Percentiles rank a stretch among this genome's conserved stretches.
These are phyloP conservation scores for Paramecium caudatum DNA, from an alignment of 73 alveolate genomes.

Conservation along the genomic window DNA sequence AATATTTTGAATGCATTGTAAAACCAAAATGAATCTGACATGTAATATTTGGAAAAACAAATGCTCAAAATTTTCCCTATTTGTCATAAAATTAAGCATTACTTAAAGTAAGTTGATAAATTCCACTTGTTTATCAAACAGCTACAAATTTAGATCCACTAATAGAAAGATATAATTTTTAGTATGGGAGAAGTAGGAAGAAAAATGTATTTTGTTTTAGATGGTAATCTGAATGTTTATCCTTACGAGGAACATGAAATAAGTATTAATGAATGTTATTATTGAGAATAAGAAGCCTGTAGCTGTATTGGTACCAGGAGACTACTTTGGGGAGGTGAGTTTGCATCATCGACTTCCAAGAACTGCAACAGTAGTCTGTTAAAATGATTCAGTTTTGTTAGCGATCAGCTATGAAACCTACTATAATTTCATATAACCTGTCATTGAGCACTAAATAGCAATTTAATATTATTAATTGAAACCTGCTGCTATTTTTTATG, in stretches of 20 bases:
- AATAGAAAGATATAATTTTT: conserved; percentile 18
- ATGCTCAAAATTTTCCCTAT: conserved; percentile 16
- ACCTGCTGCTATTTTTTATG: conserved; percentile 20
- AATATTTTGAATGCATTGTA: conserved; percentile 7
- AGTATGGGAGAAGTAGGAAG: conserved; percentile 50
- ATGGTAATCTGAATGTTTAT: neutral
- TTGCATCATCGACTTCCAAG: conserved; percentile 65
- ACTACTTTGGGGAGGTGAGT: conserved; percentile 61
- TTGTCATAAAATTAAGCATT: neutral
- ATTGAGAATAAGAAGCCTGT: neutral
- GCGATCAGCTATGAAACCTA: conserved; percentile 9
- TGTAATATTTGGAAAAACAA: conserved; percentile 16
- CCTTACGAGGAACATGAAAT: conserved; percentile 40
- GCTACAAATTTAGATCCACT: neutral
- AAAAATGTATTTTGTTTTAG: conserved; percentile 65
- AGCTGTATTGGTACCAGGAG: conserved; percentile 49
- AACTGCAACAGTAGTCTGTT: conserved; percentile 60
- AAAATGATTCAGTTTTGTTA: neutral
- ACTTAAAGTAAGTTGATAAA: neutral
- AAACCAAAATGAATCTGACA: neutral
- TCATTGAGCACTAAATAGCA: conserved; percentile 12
- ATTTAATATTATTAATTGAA: conserved; percentile 33
- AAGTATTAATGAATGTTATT: neutral
- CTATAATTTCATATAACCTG: conserved; percentile 4
- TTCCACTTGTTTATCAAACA: neutral